phyloP scores from a whole-genome alignment of 768 basidiomycete genomes.

The Guyanaporus albipodus region DNA sequence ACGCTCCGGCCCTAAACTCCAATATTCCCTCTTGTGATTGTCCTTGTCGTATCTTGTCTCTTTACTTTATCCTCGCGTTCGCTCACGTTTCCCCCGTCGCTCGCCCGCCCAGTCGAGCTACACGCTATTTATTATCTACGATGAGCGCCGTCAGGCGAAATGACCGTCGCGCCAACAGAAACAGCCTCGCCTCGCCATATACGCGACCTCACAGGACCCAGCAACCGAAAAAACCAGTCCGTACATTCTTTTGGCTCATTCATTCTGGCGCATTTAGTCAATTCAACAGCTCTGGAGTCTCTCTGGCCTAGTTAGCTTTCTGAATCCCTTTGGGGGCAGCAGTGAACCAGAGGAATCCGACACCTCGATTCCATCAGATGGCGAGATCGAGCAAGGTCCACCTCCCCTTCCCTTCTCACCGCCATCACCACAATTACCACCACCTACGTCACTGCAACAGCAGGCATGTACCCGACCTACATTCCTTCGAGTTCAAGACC shows the following conservation, averaged over 20 bases:
- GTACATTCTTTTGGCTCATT: slow-evolving; percentile 8
- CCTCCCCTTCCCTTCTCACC: slow-evolving; percentile 25
- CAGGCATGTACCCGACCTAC: slow-evolving; percentile 26
- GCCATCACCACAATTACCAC: slow-evolving; percentile 19
- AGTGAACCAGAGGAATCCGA: slow-evolving; percentile 23
- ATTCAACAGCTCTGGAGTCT: slow-evolving; percentile 46
- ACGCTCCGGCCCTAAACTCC: slow-evolving; percentile 31
- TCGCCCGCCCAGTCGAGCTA: slow-evolving; percentile 7
- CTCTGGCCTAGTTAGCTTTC: slow-evolving; percentile 43
- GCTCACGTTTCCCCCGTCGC: not conserved
- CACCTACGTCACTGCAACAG: slow-evolving; percentile 20
- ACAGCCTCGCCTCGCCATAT: slow-evolving; percentile 52
- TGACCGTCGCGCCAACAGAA: slow-evolving; percentile 38
- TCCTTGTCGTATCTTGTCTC: slow-evolving; percentile 22
- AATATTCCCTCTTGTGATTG: slow-evolving; percentile 18
- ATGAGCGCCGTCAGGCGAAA: slow-evolving; percentile 59
- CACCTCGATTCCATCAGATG: slow-evolving; percentile 17
- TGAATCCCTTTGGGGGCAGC: slow-evolving; percentile 44
- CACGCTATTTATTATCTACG: not conserved
- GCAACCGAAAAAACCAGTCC: slow-evolving; percentile 47
- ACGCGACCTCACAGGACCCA: slow-evolving; percentile 35
- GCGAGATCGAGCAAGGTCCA: slow-evolving; percentile 27
- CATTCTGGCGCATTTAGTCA: slow-evolving; percentile 10
- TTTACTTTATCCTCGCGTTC: slow-evolving; percentile 10
- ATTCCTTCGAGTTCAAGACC: slow-evolving; percentile 16